Conservation (phyloP, 805 yeast genomes). For the Metschnikowia picachoensis region DNA sequence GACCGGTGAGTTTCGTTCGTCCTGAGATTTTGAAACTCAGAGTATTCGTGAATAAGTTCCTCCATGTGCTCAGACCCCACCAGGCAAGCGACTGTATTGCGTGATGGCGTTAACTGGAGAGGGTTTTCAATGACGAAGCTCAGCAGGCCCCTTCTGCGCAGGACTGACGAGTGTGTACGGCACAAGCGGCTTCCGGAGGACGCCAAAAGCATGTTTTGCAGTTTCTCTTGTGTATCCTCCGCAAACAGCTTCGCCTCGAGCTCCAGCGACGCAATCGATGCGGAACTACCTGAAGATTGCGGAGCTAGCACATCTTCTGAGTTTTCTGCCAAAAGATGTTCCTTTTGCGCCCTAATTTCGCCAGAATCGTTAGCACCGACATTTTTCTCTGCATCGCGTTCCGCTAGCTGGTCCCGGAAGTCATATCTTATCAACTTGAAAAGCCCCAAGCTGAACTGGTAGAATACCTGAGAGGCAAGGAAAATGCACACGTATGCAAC, state of each 20-base stretch:
- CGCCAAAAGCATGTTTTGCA: not conserved
- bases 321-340: not conserved
- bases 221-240: not conserved
- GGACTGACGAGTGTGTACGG: not conserved
- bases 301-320: not conserved
- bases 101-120: constrained; percentile 14
- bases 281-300: constrained; percentile 1
- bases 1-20: constrained; percentile 14
- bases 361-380: not conserved
- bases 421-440: constrained; percentile 69
- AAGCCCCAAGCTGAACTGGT: constrained; percentile 74
- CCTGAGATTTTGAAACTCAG: constrained; percentile 40
- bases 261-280: constrained; percentile 2
- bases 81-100: constrained; percentile 24
- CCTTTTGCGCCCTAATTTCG: no score
- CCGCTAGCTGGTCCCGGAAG: constrained; percentile 42
- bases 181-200: not conserved
- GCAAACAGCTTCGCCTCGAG: constrained; percentile 8
- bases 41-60: constrained; percentile 43
- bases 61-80: constrained; percentile 32
- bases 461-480: constrained; percentile 60
- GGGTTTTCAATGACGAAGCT: constrained; percentile 12
- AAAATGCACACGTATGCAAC: constrained; percentile 81
- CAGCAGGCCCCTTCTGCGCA: constrained; percentile 4
- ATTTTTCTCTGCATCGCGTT: not conserved